phyloP scores from a whole-genome alignment of 768 basidiomycete genomes.

The Russula griseocarnosa region DNA sequence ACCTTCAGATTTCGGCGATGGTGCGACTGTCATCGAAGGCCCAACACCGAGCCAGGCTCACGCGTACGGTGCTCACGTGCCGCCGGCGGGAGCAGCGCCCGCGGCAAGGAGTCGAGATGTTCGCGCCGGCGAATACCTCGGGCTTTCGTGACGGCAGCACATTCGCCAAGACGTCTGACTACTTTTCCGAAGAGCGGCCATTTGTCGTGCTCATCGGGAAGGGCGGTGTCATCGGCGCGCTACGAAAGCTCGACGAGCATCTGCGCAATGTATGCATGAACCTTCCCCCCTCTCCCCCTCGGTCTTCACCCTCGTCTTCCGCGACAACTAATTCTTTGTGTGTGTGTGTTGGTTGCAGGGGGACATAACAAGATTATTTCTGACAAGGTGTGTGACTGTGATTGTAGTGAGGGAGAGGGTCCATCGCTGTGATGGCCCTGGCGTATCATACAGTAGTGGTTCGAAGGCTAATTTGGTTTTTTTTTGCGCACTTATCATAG shows the following conservation, averaged over 20 bases:
- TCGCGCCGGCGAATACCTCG: background rate
- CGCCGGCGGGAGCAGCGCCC: background rate
- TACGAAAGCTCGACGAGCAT: constrained; percentile 65
- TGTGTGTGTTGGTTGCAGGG: constrained; percentile 37
- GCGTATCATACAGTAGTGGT: background rate
- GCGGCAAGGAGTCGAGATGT: background rate
- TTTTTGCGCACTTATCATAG: constrained; percentile 32
- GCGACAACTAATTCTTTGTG: too few species aligned
- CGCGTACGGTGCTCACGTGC: background rate
- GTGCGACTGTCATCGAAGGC: constrained; percentile 13
- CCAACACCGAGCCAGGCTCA: background rate
- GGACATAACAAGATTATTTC: constrained; percentile 57
- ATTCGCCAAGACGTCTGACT: constrained; percentile 24
- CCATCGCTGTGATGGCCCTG: background rate
- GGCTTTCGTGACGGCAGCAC: background rate
- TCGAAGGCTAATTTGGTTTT: background rate
- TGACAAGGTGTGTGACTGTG: constrained; percentile 43
- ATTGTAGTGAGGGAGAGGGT: background rate
- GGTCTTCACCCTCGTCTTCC: too few species aligned
- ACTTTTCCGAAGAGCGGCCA: constrained; percentile 49
- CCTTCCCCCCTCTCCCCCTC: too few species aligned
- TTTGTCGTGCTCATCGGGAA: constrained; percentile 69
- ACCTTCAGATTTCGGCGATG: constrained; percentile 20
- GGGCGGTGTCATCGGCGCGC: constrained; percentile 62
- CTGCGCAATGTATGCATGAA: constrained; percentile 43